A percentile compares a stretch with the other conserved stretches of the same genome.
Conservation (phyloP, 768 basidiomycete genomes). For the Mycena maculata region DNA sequence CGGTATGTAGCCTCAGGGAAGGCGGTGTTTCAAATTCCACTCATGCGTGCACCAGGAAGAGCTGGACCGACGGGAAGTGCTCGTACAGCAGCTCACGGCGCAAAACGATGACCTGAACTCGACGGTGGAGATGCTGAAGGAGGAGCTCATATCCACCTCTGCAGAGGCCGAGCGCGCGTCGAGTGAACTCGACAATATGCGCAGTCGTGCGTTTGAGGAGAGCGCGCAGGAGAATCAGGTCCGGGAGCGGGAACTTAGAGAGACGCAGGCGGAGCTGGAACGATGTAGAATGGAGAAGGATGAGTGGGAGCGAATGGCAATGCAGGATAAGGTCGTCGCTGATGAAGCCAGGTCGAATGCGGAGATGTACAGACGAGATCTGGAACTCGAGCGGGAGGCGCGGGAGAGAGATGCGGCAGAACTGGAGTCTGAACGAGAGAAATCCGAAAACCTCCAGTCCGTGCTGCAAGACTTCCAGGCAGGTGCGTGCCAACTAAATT, state of each 20-base stretch:
- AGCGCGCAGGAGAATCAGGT: slow-evolving; percentile 74
- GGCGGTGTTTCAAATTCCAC: background rate
- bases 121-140: slow-evolving; percentile 83
- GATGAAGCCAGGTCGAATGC: slow-evolving; percentile 76
- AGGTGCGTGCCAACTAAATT: slow-evolving; percentile 63
- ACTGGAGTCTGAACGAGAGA: slow-evolving; percentile 77
- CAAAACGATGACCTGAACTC: slow-evolving; percentile 79
- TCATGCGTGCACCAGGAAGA: slow-evolving; percentile 81
- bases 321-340: slow-evolving; percentile 73
- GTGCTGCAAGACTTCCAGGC: slow-evolving; percentile 96
- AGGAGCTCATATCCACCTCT: slow-evolving; percentile 81
- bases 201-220: slow-evolving; percentile 72
- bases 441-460: slow-evolving; percentile 85
- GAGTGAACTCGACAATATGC: slow-evolving; percentile 74
- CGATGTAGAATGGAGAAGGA: slow-evolving; percentile 83
- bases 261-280: slow-evolving; percentile 89
- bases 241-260: slow-evolving; percentile 85
- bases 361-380: slow-evolving; percentile 68
- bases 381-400: slow-evolving; percentile 73
- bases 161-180: slow-evolving; percentile 80
- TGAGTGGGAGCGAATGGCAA: slow-evolving; percentile 62
- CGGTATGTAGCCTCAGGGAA: slow-evolving; percentile 63
- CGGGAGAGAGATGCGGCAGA: slow-evolving; percentile 65
- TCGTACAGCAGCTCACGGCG: slow-evolving; percentile 79
- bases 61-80: slow-evolving; percentile 91